phyloP scores from a whole-genome alignment of 768 basidiomycete genomes.

The Tubosaeta sp. region DNA sequence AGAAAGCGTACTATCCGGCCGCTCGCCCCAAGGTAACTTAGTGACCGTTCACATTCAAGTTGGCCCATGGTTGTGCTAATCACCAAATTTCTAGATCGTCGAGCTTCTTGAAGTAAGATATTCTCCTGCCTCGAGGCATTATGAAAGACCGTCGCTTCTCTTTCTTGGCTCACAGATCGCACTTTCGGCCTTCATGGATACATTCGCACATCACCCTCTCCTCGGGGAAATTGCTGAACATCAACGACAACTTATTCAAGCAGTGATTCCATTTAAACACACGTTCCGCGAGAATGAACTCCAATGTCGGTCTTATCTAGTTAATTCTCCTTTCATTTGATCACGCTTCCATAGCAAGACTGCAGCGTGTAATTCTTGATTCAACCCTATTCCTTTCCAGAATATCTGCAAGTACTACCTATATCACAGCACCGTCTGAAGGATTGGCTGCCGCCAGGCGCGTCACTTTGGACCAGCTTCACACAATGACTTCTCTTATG shows the following conservation, averaged over 20 bases:
- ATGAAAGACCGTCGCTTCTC: neutral
- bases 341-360: conserved; percentile 12
- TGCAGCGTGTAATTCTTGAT: conserved; percentile 15
- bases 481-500: neutral
- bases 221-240: conserved; percentile 3
- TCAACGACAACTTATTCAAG: conserved; percentile 16
- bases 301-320: conserved; percentile 13
- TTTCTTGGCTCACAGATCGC: conserved; percentile 19
- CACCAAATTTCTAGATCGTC: conserved; percentile 39
- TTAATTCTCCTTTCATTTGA: neutral
- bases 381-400: conserved; percentile 1
- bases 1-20: conserved; percentile 48
- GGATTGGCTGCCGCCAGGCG: conserved; percentile 4
- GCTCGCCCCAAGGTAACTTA: conserved; percentile 50
- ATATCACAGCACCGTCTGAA: neutral
- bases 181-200: conserved; percentile 11
- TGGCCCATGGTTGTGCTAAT: conserved; percentile 1
- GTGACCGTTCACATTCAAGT: conserved; percentile 6
- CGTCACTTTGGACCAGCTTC: conserved; percentile 9
- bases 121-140: neutral
- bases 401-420: neutral
- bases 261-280: conserved; percentile 18
- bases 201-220: conserved; percentile 2
- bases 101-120: conserved; percentile 44
- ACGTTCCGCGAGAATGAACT: conserved; percentile 22